Base-by-base conservation (phyloP, 345 rosid species). In the Populus euphratica region DNA sequence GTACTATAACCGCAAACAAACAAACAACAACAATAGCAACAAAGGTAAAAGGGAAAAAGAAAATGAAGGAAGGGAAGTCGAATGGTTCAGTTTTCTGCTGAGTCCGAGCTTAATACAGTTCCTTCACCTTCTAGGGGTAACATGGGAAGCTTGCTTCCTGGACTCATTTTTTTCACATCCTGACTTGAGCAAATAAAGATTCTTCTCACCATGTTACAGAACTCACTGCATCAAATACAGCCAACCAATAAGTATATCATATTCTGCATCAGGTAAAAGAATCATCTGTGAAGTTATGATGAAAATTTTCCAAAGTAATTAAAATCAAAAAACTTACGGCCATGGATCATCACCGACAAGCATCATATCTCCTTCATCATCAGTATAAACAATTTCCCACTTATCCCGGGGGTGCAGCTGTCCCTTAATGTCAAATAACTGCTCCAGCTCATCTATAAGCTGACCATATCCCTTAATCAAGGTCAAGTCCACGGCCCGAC, bases 61-160 rank as follows among this genome's bases (percentile, higher is more conserved):
- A n/a, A 31, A n/a, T 35, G 27, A 38, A 21, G 43, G 21, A 38
- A 29, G 5, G 6, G 59, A 43, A 7, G 56, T 61, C 27, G 38
- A 10, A 13, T 29, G 62, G 41, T 41, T 89, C 83, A 91, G 81
- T 82, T 83, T 70, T 85, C 90, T 25, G 88, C 82, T 23, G 89
- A 75, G 41, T 83, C 91, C 23, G 89, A 91, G 83, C 84, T 88
- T 76, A 87, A 79, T 68, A 86, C 69, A 41, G 73, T 76, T 62
- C 73, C 81, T 18, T 74, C 85, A 10, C 73, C 70, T 54, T 74
- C 79, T 8, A 65, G 21, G 10, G 69, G 8, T 13, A 72, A n/a
- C 76, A 71, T 25, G 10, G 85, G 85, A 49, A 65, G 73, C 44
- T 74, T 82, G 79, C 74, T 78, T 17, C 82, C 77, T 36, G 85